These are phyloP conservation scores for Phytophthora cryptogea DNA, from an alignment of 352 stramenopile genomes.

Conservation along the genomic window DNA sequence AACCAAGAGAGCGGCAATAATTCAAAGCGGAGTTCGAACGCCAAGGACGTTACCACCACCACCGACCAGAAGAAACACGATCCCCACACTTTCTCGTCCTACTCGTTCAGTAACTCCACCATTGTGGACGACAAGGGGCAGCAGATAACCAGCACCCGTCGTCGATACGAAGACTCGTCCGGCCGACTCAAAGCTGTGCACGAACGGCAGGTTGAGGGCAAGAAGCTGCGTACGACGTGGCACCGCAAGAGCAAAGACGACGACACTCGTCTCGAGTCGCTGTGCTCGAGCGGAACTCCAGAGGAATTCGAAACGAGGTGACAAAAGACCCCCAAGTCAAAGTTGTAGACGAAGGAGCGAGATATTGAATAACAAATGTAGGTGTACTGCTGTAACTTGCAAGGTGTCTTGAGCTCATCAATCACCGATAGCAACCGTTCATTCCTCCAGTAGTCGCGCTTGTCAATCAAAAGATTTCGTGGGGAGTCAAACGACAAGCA, in stretches of 20 bases:
- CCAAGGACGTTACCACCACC: too few species aligned
- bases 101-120: too few species aligned
- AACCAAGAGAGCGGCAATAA: not conserved
- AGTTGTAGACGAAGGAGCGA: too few species aligned
- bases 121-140: too few species aligned
- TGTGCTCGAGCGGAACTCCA: slow-evolving; percentile 28
- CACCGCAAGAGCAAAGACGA: slow-evolving; percentile 32
- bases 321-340: slow-evolving; percentile 27
- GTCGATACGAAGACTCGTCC: too few species aligned
- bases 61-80: not conserved
- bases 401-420: too few species aligned
- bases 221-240: slow-evolving; percentile 38
- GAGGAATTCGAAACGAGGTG: slow-evolving; percentile 48
- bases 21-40: too few species aligned
- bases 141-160: too few species aligned
- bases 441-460: not conserved
- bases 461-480: slow-evolving; percentile 2
- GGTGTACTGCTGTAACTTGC: too few species aligned
- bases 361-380: too few species aligned
- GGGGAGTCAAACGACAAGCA: too few species aligned
- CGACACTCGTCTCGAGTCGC: slow-evolving; percentile 31
- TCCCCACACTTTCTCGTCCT: slow-evolving; percentile 24
- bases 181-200: slow-evolving; percentile 21
- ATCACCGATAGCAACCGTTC: not conserved
- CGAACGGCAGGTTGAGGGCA: too few species aligned